phyloP scores from a whole-genome alignment of 1,284 basidiomycete species.

The Ceratobasidium sp. region DNA sequence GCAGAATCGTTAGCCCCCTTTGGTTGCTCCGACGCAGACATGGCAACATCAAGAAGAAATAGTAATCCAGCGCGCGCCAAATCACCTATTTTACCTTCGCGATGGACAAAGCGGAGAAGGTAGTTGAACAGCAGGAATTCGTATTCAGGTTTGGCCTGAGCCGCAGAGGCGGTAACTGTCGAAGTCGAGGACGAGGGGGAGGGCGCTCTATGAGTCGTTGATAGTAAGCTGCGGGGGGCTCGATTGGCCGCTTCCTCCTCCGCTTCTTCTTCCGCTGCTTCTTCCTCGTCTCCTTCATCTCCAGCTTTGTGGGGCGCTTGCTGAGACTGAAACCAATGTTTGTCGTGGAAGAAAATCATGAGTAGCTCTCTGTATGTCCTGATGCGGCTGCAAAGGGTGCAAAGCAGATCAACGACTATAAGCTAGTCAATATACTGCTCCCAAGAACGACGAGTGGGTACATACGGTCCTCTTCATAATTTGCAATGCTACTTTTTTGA shows the following conservation, averaged over 20 bases:
- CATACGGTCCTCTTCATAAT: slow-evolving; percentile 87
- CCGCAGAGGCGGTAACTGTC: slow-evolving; percentile 54
- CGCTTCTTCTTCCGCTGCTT: slow-evolving; percentile 65
- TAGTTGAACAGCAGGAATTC: slow-evolving; percentile 96
- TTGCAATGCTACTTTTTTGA: slow-evolving; percentile 74
- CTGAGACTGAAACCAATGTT: slow-evolving; percentile 73
- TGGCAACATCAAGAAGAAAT: slow-evolving; percentile 94
- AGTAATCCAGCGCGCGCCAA: slow-evolving; percentile 91
- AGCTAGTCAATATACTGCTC: background rate
- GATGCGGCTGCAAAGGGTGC: slow-evolving; percentile 90
- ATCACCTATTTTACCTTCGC: slow-evolving; percentile 93
- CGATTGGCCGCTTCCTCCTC: slow-evolving; percentile 61
- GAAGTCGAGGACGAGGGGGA: slow-evolving; percentile 25
- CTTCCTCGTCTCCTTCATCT: slow-evolving; percentile 59
- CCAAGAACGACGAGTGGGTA: slow-evolving; percentile 47
- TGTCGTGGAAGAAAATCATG: slow-evolving; percentile 96
- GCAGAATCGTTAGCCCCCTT: slow-evolving; percentile 55
- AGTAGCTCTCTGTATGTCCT: slow-evolving; percentile 88
- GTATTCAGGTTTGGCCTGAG: slow-evolving; percentile 77
- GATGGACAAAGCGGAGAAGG: slow-evolving; percentile 92
- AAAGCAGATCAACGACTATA: slow-evolving; percentile 87
- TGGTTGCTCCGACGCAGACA: slow-evolving; percentile 71
- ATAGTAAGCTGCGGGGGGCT: slow-evolving; percentile 40
- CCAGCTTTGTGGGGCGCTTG: slow-evolving; percentile 72
- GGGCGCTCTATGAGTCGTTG: slow-evolving; percentile 42